Evolutionary conservation across 495 filamentous ascomycete species (phyloP).

Genomic region (Parachaetomium inaequale): DNA sequence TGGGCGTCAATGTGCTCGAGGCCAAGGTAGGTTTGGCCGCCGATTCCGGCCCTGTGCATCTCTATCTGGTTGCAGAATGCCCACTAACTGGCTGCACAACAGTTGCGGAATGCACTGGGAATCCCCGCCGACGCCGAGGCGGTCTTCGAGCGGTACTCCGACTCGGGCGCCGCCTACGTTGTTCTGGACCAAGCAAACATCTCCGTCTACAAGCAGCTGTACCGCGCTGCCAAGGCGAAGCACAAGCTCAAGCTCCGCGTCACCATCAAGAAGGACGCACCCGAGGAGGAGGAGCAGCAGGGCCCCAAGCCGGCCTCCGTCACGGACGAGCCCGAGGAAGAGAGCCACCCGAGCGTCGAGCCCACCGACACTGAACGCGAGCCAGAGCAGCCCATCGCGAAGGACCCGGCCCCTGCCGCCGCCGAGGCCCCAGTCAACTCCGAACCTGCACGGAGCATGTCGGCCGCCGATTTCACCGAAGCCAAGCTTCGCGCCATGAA

Average conservation of each 20-base stretch:
- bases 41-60: not conserved
- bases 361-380: conserved; percentile 9
- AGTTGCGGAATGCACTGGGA: conserved; percentile 73
- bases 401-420: conserved; percentile 5
- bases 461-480: not conserved
- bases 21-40: conserved; percentile 66
- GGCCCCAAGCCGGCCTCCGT: conserved; percentile 30
- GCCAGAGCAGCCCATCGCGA: not conserved
- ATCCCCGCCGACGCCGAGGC: conserved; percentile 66
- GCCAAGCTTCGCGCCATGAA: not conserved
- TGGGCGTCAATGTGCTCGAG: conserved; percentile 71
- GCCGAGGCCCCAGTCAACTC: not conserved
- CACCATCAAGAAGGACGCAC: conserved; percentile 39
- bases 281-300: conserved; percentile 16
- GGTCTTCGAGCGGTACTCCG: conserved; percentile 91
- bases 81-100: conserved; percentile 24
- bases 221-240: conserved; percentile 96
- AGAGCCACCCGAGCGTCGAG: conserved; percentile 11
- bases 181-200: conserved; percentile 71
- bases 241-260: conserved; percentile 90
- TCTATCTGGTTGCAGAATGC: not conserved
- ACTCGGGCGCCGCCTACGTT: conserved; percentile 80
- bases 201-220: conserved; percentile 92
- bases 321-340: conserved; percentile 26
- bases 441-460: not conserved